These are phyloP conservation scores for Leccinum subgranulosum DNA, from an alignment of 768 basidiomycete genomes.

Conservation along the genomic window DNA sequence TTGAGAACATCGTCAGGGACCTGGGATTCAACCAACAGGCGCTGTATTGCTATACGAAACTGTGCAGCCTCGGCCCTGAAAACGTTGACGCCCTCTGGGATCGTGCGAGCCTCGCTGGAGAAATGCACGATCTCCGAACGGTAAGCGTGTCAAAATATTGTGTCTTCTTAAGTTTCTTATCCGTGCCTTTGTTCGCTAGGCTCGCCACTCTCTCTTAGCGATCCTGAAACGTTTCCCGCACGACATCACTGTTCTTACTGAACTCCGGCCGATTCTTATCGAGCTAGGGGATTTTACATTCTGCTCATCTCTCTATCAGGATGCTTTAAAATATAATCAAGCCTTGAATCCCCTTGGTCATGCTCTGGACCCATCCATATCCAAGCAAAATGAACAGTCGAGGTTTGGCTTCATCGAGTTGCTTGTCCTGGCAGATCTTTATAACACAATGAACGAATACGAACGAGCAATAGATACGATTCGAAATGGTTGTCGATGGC, in stretches of 20 bases:
- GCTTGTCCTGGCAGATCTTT: constrained; percentile 82
- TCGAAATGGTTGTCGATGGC: constrained; percentile 78
- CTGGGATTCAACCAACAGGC: constrained; percentile 80
- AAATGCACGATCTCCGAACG: constrained; percentile 65
- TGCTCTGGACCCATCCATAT: constrained; percentile 29
- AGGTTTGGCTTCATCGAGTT: constrained; percentile 50
- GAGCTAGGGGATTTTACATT: constrained; percentile 64
- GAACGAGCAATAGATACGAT: constrained; percentile 67
- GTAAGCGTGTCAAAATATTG: constrained; percentile 37
- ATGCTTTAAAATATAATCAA: constrained; percentile 71
- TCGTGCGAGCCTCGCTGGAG: constrained; percentile 75
- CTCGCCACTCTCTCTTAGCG: constrained; percentile 27
- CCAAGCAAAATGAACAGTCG: constrained; percentile 8
- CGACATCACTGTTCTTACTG: constrained; percentile 73
- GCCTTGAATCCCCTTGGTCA: constrained; percentile 38
- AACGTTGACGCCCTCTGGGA: constrained; percentile 91
- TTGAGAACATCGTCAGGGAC: constrained; percentile 53
- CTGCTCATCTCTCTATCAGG: constrained; percentile 66
- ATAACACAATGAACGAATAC: constrained; percentile 67
- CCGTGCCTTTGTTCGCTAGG: constrained; percentile 6
- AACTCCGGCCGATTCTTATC: constrained; percentile 54
- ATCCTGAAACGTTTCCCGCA: constrained; percentile 44
- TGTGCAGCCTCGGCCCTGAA: constrained; percentile 70
- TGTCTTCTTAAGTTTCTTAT: not conserved
- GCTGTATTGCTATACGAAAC: constrained; percentile 87